phyloP scores from a whole-genome alignment of 83 land plant species.

The Picea abies region DNA sequence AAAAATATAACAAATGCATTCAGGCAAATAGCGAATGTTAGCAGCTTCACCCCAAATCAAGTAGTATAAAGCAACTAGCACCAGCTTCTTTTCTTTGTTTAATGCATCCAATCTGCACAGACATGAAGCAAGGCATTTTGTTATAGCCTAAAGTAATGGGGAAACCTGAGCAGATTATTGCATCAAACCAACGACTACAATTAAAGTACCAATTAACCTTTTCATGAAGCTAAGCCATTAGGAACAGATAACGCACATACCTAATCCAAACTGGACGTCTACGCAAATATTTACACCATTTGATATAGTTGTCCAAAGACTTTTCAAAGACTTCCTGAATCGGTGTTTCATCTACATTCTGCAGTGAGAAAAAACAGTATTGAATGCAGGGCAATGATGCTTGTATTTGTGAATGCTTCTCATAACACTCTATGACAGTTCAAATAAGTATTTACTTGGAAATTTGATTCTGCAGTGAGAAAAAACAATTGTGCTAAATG shows the following conservation, averaged over 20 bases:
- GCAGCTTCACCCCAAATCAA: conserved; percentile 99
- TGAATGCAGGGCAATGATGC: too few species aligned
- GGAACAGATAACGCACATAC: conserved; percentile 31
- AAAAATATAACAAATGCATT: conserved; percentile 93
- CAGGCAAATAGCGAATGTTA: conserved; percentile 93
- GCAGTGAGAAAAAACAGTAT: background rate
- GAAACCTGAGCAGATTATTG: background rate
- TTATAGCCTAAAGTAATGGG: background rate
- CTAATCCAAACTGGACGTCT: conserved; percentile 73
- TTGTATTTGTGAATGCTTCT: too few species aligned
- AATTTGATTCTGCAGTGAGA: too few species aligned
- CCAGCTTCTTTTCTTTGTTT: conserved; percentile 70
- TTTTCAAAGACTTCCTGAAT: conserved; percentile 65
- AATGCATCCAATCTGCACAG: conserved; percentile 54
- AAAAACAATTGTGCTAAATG: too few species aligned
- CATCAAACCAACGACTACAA: background rate
- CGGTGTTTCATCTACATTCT: conserved; percentile 76
- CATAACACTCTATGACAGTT: too few species aligned
- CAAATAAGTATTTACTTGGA: too few species aligned
- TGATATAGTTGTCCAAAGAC: conserved; percentile 81
- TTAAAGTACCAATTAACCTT: background rate
- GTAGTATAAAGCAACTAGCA: conserved; percentile 74
- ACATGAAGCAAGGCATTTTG: background rate
- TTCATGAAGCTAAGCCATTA: background rate
- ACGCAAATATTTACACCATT: conserved; percentile 92